phyloP scores from a whole-genome alignment of 805 yeast species.

The Nakazawaea sp. region DNA sequence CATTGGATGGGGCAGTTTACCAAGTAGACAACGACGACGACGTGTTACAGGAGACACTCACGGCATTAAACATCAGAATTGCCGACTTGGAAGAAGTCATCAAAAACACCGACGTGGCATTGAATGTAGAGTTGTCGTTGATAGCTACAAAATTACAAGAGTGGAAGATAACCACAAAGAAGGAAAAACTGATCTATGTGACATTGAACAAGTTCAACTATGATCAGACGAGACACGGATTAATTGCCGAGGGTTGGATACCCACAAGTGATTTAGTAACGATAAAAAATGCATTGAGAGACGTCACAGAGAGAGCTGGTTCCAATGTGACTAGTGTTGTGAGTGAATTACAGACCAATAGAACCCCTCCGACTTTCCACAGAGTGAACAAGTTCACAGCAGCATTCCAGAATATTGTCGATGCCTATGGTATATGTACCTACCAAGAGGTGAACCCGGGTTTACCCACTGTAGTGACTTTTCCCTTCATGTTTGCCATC shows the following conservation, averaged over 20 bases:
- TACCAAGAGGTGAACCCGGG: slow-evolving; percentile 97
- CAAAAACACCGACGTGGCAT: slow-evolving; percentile 58
- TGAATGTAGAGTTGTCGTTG: slow-evolving; percentile 71
- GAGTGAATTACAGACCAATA: slow-evolving; percentile 63
- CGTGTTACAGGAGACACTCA: slow-evolving; percentile 37
- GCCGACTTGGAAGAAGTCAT: slow-evolving; percentile 44
- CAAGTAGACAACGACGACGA: slow-evolving; percentile 40
- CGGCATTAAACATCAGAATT: slow-evolving; percentile 37
- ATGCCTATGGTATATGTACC: slow-evolving; percentile 90
- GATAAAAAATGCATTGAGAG: slow-evolving; percentile 63
- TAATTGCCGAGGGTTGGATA: slow-evolving; percentile 96
- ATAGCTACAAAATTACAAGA: slow-evolving; percentile 66
- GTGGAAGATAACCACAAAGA: slow-evolving; percentile 64
- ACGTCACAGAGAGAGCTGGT: slow-evolving; percentile 45
- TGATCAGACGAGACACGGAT: slow-evolving; percentile 76
- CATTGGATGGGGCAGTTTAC: slow-evolving; percentile 76
- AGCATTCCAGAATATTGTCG: slow-evolving; percentile 91
- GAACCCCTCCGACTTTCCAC: slow-evolving; percentile 91
- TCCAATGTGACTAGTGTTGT: slow-evolving; percentile 42
- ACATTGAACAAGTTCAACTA: slow-evolving; percentile 75
- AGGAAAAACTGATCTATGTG: slow-evolving; percentile 80
- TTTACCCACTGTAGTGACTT: slow-evolving; percentile 87
- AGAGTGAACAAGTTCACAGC: slow-evolving; percentile 90
- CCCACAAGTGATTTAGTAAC: slow-evolving; percentile 69
- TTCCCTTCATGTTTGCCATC: slow-evolving; percentile 97